phyloP scores from a whole-genome alignment of 139 green algal species.

The Chlamydomonas asymmetrica region DNA sequence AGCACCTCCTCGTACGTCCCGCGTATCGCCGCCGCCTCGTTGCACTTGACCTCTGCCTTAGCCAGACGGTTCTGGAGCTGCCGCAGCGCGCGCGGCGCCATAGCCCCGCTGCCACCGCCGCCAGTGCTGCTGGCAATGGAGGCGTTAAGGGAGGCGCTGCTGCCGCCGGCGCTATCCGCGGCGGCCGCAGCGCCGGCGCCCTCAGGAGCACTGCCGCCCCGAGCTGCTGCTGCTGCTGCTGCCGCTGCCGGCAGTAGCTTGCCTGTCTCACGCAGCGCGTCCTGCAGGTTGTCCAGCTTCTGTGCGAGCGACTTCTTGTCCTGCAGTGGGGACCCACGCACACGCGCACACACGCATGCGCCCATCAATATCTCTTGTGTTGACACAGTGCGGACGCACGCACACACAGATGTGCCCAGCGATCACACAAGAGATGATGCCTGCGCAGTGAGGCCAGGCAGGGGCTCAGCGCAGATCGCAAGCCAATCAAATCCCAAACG shows the following conservation, averaged over 20 bases:
- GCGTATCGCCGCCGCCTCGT: slow-evolving; percentile 64
- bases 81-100: slow-evolving; percentile 32
- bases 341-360: neutral
- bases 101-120: neutral
- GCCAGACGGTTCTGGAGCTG: slow-evolving; percentile 68
- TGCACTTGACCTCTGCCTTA: slow-evolving; percentile 66
- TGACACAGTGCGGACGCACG: too few species aligned
- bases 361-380: neutral
- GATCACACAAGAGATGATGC: too few species aligned
- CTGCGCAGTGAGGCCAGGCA: too few species aligned
- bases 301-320: slow-evolving; percentile 46
- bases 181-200: neutral
- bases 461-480: too few species aligned
- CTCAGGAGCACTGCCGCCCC: neutral
- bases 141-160: slow-evolving; percentile 1
- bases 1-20: slow-evolving; percentile 67
- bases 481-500: too few species aligned
- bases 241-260: neutral
- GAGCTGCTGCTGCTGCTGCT: slow-evolving; percentile 12
- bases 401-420: too few species aligned
- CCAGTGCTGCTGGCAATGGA: neutral
- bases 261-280: slow-evolving; percentile 26
- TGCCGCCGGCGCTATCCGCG: neutral
- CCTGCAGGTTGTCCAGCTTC: slow-evolving; percentile 47
- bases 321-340: slow-evolving; percentile 1